Evolutionary conservation across 2,329 filamentous ascomycete species (phyloP), one percentile per base, ranked within the genome.

Genomic region (Elsinoe fawcettii): DNA sequence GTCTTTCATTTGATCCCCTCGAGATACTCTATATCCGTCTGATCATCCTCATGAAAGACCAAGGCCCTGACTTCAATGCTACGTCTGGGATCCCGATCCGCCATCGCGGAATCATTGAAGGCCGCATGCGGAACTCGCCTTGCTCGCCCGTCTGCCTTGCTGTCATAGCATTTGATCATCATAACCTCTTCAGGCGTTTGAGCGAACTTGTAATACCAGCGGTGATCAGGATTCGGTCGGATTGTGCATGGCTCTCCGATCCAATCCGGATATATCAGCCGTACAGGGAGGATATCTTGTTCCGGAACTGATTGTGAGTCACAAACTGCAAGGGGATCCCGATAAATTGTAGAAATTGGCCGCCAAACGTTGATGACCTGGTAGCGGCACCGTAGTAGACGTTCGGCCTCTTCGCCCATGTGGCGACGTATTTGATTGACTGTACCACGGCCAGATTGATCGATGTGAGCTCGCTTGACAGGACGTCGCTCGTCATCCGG

Each of bases 101-200:
- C 69, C 8, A 74, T 73, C n/a, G 71, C 74, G 1, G 74, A 69
- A 65, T 81, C 75, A 16, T 68, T 68, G 71, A 84, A 83, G 2
- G 80, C 77, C 5, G 75, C 74, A 62, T 83, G 80, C n/a, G 80
- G 79, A 30, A 80, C 75, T 3, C 79, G 66, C 8, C 79, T 71
- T 5, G 79, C 77, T 23, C 77, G 67, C 0, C 78, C 79, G 65
- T 82, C 79, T 22, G 71, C 71, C 72, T 81, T 79, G 23, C 73
- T 79, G 66, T 85, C 82, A 64, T 79, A 84, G 63, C 80, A 83
- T 66, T 84, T 85, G 68, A 85, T 81, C 43, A 85, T 63, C 2
- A 80, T 71, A 2, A 80, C 77, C 69, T 85, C 75, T 2, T 77
- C 71, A 4, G 74, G 75, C 20, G 74, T 79, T 81, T 85, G 84